A percentile compares a stretch with the other conserved stretches of the same genome.
Evolutionary conservation across 2,329 filamentous ascomycete genomes (phyloP).

Genomic region (Canariomyces notabilis): DNA sequence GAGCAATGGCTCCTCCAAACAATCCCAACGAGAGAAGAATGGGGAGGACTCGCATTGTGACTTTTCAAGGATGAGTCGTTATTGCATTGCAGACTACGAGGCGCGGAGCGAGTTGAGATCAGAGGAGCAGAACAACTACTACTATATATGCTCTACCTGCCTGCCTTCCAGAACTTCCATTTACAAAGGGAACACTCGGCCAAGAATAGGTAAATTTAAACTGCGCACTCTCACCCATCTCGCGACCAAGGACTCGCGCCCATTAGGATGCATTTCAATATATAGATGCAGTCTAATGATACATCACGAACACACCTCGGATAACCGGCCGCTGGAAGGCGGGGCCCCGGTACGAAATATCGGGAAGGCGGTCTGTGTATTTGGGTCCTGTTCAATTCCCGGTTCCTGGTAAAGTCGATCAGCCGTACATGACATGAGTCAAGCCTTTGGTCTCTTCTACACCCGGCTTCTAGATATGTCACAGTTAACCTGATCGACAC

Average conservation of each 20-base stretch:
- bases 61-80: not conserved
- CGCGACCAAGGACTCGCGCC: not conserved
- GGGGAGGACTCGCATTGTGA: slow-evolving; percentile 7
- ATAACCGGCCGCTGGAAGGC: no score
- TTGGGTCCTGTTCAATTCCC: no score
- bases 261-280: not conserved
- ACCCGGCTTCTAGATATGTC: no score
- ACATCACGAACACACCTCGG: not conserved
- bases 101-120: no score
- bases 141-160: not conserved
- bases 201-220: slow-evolving; percentile 5
- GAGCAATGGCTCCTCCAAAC: slow-evolving; percentile 12
- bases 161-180: no score
- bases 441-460: no score
- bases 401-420: no score
- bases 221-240: slow-evolving; percentile 6
- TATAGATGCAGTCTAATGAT: not conserved
- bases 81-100: not conserved
- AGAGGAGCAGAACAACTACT: not conserved
- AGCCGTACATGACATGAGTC: no score
- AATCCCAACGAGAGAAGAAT: slow-evolving; percentile 13
- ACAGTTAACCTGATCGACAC: no score
- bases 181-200: no score
- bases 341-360: no score
- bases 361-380: no score